These are phyloP conservation scores for Breynia disticha DNA, from an alignment of 441 rosid genomes.

Conservation along the genomic window DNA sequence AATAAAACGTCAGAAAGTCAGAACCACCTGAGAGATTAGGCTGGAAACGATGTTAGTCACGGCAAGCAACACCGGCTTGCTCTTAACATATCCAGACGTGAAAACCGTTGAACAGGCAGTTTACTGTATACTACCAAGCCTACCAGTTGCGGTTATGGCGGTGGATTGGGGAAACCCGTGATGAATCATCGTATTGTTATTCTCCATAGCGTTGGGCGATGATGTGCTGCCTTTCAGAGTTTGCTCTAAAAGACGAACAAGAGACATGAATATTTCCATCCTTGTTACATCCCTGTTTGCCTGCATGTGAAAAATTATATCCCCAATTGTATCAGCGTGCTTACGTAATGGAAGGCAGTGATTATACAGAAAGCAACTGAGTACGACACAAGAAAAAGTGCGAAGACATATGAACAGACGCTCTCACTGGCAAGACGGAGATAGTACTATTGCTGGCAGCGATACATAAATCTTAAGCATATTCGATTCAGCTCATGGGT, in stretches of 20 bases:
- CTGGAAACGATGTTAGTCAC: constrained; percentile 47
- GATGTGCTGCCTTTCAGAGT: constrained; percentile 38
- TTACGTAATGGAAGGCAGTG: no score
- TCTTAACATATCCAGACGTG: constrained; percentile 41
- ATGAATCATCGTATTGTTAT: constrained; percentile 39
- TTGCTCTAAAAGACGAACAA: constrained; percentile 74
- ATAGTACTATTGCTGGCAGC: no score
- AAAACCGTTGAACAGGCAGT: constrained; percentile 12
- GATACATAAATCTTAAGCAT: no score
- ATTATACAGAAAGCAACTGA: no score
- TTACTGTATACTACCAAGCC: constrained; percentile 38
- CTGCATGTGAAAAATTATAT: constrained; percentile 26
- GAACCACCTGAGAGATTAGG: constrained; percentile 17
- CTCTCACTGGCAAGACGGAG: no score
- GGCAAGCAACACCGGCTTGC: constrained; percentile 37
- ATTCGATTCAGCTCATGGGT: no score
- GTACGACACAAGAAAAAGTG: no score
- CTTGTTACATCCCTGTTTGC: constrained; percentile 82
- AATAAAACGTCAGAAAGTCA: constrained; percentile 20
- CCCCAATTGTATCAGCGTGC: no score
- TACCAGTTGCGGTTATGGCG: constrained; percentile 49
- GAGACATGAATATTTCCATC: constrained; percentile 85
- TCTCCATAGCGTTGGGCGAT: constrained; percentile 36
- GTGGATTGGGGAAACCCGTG: constrained; percentile 35
- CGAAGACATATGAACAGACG: no score